Evolutionary conservation across 2,329 filamentous ascomycete genomes (phyloP).

Genomic region (Ceratocystis albifundus): DNA sequence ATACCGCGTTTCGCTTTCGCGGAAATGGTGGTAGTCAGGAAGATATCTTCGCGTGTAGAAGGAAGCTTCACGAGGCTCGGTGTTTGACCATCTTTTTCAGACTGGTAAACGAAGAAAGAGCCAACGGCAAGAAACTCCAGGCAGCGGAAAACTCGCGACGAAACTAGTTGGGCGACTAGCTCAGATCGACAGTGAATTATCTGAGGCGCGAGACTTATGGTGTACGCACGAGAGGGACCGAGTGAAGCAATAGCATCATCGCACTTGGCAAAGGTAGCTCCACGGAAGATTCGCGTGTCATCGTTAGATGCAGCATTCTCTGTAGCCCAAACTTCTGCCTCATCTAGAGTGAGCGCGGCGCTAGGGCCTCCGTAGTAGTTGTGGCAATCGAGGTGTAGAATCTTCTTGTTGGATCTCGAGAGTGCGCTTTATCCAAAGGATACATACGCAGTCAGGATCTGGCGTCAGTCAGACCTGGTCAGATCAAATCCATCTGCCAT

Average conservation of each 20-base stretch:
- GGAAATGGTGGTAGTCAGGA: slow-evolving; percentile 63
- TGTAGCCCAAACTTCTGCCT: slow-evolving; percentile 58
- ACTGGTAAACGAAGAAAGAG: slow-evolving; percentile 70
- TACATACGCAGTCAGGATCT: slow-evolving; percentile 31
- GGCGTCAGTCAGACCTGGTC: slow-evolving; percentile 54
- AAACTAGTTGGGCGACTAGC: slow-evolving; percentile 70
- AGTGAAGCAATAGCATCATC: slow-evolving; percentile 39
- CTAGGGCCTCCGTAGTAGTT: slow-evolving; percentile 79
- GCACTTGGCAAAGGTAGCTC: slow-evolving; percentile 32
- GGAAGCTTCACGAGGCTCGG: slow-evolving; percentile 58
- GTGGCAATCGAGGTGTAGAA: slow-evolving; percentile 81
- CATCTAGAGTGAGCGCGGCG: slow-evolving; percentile 73
- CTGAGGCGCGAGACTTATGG: slow-evolving; percentile 71
- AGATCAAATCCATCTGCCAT: slow-evolving; percentile 17
- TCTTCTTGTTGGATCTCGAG: slow-evolving; percentile 81
- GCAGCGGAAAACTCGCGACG: slow-evolving; percentile 76
- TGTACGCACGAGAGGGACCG: slow-evolving; percentile 58
- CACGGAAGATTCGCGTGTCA: slow-evolving; percentile 29
- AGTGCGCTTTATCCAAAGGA: slow-evolving; percentile 54
- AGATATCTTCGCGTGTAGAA: slow-evolving; percentile 83
- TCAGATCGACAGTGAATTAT: slow-evolving; percentile 74
- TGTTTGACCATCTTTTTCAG: slow-evolving; percentile 28
- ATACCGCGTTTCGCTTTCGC: slow-evolving; percentile 70
- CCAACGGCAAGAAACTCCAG: slow-evolving; percentile 90
- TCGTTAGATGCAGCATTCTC: slow-evolving; percentile 28